A percentile compares a stretch with the other conserved stretches of the same genome.
These are phyloP conservation scores for Pulicaria dysenterica DNA, from an alignment of 129 eudicot species.

Conservation along the genomic window DNA sequence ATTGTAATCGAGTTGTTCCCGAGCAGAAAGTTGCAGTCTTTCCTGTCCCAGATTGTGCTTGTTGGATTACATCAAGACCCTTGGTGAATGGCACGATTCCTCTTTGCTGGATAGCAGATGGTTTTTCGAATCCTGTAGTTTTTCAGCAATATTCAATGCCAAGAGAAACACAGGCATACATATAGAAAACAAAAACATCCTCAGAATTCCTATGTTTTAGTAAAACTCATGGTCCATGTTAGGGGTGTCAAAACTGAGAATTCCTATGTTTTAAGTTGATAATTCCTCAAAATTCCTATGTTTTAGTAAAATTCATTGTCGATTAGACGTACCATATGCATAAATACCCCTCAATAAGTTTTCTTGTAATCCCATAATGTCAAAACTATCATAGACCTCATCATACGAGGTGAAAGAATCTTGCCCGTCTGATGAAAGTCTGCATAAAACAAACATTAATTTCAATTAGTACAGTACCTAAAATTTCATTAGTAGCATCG, in stretches of 20 bases:
- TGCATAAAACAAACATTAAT: not conserved
- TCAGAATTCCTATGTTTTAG: not conserved
- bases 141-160: too few species aligned
- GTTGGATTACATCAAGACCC: slow-evolving; percentile 85
- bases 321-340: slow-evolving; percentile 56
- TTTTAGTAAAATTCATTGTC: too few species aligned
- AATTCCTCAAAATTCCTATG: too few species aligned
- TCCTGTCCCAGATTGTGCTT: slow-evolving; percentile 93
- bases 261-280: too few species aligned
- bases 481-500: too few species aligned
- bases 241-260: too few species aligned
- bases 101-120: slow-evolving; percentile 86
- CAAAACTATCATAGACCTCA: slow-evolving; percentile 69
- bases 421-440: slow-evolving; percentile 59
- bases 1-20: slow-evolving; percentile 73
- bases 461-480: too few species aligned
- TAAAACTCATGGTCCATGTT: too few species aligned
- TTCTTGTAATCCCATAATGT: slow-evolving; percentile 73
- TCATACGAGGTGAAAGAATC: slow-evolving; percentile 68
- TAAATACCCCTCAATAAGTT: slow-evolving; percentile 82
- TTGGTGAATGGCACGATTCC: slow-evolving; percentile 84
- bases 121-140: slow-evolving; percentile 78
- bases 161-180: too few species aligned
- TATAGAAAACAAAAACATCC: too few species aligned
- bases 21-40: slow-evolving; percentile 88